Percentiles rank a stretch among this genome's conserved stretches.
Evolutionary conservation across 2,329 filamentous ascomycete genomes (phyloP).

Genomic region (Polychaeton citri): DNA sequence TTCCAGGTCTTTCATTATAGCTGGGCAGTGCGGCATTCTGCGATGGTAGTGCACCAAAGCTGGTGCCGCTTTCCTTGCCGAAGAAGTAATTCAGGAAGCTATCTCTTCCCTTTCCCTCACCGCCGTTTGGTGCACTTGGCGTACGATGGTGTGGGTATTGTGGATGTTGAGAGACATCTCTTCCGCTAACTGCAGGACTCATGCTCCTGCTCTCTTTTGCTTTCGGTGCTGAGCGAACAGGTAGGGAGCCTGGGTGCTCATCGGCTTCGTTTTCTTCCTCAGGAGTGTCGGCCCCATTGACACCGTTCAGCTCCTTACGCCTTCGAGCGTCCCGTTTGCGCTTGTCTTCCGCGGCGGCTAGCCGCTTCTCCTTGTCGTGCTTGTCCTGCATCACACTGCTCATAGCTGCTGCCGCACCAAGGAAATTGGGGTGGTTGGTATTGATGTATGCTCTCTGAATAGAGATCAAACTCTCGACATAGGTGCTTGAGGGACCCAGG

Average conservation of each 20-base stretch:
- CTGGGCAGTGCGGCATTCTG: slow-evolving; percentile 27
- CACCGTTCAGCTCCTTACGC: slow-evolving; percentile 62
- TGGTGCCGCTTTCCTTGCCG: slow-evolving; percentile 67
- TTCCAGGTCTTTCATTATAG: slow-evolving; percentile 25
- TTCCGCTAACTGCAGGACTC: slow-evolving; percentile 58
- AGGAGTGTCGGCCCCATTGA: slow-evolving; percentile 59
- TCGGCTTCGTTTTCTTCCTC: slow-evolving; percentile 47
- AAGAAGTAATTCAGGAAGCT: slow-evolving; percentile 99
- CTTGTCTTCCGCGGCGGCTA: slow-evolving; percentile 65
- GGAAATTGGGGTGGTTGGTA: slow-evolving; percentile 97
- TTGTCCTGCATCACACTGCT: slow-evolving; percentile 89
- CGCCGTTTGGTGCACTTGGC: slow-evolving; percentile 12
- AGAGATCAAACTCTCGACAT: slow-evolving; percentile 92
- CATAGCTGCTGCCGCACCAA: slow-evolving; percentile 94
- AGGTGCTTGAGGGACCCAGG: slow-evolving; percentile 73
- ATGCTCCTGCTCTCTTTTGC: slow-evolving; percentile 57
- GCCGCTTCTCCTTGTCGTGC: slow-evolving; percentile 84
- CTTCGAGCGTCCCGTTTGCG: slow-evolving; percentile 73
- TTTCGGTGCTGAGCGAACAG: slow-evolving; percentile 34
- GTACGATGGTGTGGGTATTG: slow-evolving; percentile 29
- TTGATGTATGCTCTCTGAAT: slow-evolving; percentile 99
- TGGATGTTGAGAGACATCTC: slow-evolving; percentile 31
- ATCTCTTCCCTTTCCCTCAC: slow-evolving; percentile 57
- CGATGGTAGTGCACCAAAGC: slow-evolving; percentile 18
- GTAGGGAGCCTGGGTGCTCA: slow-evolving; percentile 37